Evolutionary conservation across 495 filamentous ascomycete genomes (phyloP), one percentile per base, ranked within the genome.

Genomic region (Chaetomium cochliodes): DNA sequence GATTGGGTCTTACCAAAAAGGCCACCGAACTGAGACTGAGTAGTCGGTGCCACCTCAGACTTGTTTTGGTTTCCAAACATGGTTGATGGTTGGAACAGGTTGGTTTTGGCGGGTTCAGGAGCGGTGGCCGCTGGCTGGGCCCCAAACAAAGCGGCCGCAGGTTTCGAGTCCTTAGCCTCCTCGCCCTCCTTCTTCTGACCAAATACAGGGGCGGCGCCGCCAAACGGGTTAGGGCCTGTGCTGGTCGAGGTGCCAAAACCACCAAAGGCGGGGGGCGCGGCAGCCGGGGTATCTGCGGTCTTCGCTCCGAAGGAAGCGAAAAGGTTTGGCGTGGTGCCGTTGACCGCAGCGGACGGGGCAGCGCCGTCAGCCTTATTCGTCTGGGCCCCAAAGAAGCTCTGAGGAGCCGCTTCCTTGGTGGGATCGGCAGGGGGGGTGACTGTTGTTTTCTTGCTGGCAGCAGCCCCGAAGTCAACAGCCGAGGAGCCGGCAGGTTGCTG

Each of bases 11-110:
- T 57, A 39, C 72, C 71, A 72, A 79, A 80, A 41, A 78, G 15
- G 39, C 41, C 65, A 4, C 69, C 54, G 18, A 66, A 46, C 37
- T 64, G 71, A 25, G 74, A 33, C 33, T 71, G 65, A 5, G 65
- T 8, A 18, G 64, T 15, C n/a, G 69, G 68, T 25, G 64, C 58
- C 13, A 67, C 25, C 55, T 77, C 77, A 3, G 72, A 20, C 50
- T 76, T 75, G 44, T 41, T 55, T 41, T 67, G 62, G 56, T 58
- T 67, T 13, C 82, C 83, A 67, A 84, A 84, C 30, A 82, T 65
- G 12, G 75, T 73, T 28, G 76, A 73, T 20, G 81, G 76, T 47
- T 77, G 76, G 65, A 78, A 77, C 12, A 73, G 60, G 7, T 71
- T 64, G 26, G 72, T 25, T 25, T 72, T 73, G 15, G 77, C n/a